Percentiles rank a stretch among this genome's conserved stretches.
Conservation (phyloP, 345 rosid species). For the Aurinia saxatilis region DNA sequence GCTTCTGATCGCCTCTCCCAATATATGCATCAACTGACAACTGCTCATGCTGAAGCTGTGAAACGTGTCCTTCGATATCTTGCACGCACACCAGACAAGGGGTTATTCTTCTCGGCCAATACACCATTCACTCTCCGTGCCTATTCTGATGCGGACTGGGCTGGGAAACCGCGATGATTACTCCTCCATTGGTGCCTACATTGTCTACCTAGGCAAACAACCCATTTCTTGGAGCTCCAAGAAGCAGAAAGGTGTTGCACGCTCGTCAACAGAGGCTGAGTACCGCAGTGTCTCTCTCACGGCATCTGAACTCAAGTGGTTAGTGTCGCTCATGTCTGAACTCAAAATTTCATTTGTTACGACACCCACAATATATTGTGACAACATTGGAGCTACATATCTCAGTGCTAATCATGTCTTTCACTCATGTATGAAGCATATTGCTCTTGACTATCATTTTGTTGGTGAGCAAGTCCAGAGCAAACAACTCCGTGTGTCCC, state of each 20-base stretch:
- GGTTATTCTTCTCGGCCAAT: not conserved
- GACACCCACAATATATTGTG: not conserved
- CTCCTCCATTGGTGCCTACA: no score
- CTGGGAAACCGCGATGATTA: not conserved
- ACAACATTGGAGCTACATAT: not conserved
- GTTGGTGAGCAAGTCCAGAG: no score
- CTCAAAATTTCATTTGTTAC: not conserved
- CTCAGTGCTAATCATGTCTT: not conserved
- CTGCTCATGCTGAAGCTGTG: not conserved
- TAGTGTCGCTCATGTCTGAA: no score
- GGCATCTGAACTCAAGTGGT: no score
- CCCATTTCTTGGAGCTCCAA: no score
- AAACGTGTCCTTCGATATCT: not conserved
- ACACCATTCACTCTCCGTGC: not conserved
- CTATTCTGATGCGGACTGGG: not conserved
- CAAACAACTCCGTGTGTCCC: no score
- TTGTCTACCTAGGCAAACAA: no score
- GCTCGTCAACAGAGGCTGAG: no score
- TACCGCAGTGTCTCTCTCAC: no score
- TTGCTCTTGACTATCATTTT: no score
- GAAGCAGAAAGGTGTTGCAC: no score
- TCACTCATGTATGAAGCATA: no score
- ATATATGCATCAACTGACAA: not conserved
- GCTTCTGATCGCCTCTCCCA: not conserved
- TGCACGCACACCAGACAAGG: not conserved